These are phyloP conservation scores for Xerocomus spinulosus DNA, from an alignment of 768 basidiomycete genomes.

Conservation along the genomic window DNA sequence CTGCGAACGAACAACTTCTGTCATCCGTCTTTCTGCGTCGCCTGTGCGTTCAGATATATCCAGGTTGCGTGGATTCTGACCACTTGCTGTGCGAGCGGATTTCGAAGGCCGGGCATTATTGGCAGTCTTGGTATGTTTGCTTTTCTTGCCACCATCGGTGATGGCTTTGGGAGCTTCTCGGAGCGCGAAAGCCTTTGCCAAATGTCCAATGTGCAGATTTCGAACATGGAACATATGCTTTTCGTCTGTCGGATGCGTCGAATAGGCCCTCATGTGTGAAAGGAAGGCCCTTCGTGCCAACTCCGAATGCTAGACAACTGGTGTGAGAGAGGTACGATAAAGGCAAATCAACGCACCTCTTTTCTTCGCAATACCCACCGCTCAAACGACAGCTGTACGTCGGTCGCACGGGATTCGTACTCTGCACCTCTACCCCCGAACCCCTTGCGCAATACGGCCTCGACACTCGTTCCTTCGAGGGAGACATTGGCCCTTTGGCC, in stretches of 20 bases:
- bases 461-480: constrained; percentile 59
- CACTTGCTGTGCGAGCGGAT: constrained; percentile 14
- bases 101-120: constrained; percentile 4
- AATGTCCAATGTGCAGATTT: constrained; percentile 89
- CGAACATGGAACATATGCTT: constrained; percentile 97
- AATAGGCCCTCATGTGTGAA: constrained; percentile 93
- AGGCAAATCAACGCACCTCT: constrained; percentile 46
- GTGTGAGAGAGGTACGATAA: constrained; percentile 4
- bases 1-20: constrained; percentile 74
- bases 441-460: constrained; percentile 69
- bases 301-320: constrained; percentile 56
- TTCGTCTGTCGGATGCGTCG: constrained; percentile 92
- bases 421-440: constrained; percentile 82
- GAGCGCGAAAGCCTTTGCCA: constrained; percentile 87
- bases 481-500: constrained; percentile 39
- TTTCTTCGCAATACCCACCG: constrained; percentile 79
- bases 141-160: constrained; percentile 23
- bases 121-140: not conserved
- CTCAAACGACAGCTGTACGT: constrained; percentile 93
- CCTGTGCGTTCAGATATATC: constrained; percentile 34
- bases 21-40: constrained; percentile 80
- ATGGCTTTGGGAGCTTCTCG: constrained; percentile 70
- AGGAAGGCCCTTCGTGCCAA: constrained; percentile 82
- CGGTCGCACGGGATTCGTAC: constrained; percentile 87
- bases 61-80: constrained; percentile 30